Base-by-base conservation (phyloP, 345 rosid genomes). In the Citrus australasica region DNA sequence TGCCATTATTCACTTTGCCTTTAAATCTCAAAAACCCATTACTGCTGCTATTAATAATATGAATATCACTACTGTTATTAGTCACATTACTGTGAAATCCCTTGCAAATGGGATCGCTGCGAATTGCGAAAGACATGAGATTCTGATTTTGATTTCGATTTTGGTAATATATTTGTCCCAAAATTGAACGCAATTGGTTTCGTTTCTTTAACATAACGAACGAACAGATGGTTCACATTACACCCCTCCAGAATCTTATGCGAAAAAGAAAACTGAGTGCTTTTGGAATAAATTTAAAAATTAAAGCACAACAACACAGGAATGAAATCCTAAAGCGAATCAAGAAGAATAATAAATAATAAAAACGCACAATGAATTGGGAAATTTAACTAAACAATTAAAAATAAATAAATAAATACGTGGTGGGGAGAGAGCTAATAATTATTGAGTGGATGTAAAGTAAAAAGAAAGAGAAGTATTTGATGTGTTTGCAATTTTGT, bases 131-230 rank as follows among this genome's bases (percentile, higher is more conserved):
- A 62, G 81, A 58, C 85, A 67, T 75, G n/a, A 75, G 60, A 46
- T 37, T 64, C 9, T 16, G 42, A 27, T 38, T 64, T 19, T 16
- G 42, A 27, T 40, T 42, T n/a, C 11, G 38, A 10, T 8, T 19
- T 1, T 10, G 79, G 78, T 68, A 59, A 58, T 71, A 64, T 66
- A 88, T 81, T 82, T 70, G 86, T n/a, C 21, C 35, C 71, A 85
- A 83, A 38, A 79, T 62, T 22, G 59, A 81, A 68, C 79, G 76
- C 46, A 79, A 64, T 48, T 81, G 73, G 79, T 68, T 35, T 40
- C 76, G 86, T 77, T 78, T 85, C 83, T 71, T 86, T 71, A 85
- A 89, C 91, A 89, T 84, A 84, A 84, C 91, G 91, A 84, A 84
- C 90, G 91, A 71, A 22, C 24, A 28, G 38, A 51, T 17, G 1